Conservation (phyloP, 139 green algal species). For the Tetratostichococcus sp. region DNA sequence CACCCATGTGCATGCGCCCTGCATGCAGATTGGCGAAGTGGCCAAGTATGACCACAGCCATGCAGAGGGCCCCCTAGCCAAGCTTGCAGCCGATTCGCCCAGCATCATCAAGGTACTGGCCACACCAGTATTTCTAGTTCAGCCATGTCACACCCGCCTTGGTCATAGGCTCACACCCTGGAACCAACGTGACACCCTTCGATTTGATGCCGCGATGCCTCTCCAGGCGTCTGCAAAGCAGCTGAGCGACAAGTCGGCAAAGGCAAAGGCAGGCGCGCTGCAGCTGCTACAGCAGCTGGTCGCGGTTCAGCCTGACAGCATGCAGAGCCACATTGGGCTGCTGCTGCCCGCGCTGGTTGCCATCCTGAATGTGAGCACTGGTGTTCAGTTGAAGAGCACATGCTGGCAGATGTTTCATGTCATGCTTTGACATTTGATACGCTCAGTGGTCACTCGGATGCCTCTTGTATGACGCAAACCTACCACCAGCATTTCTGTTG, state of each 20-base stretch:
- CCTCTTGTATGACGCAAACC: no score
- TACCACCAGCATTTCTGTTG: no score
- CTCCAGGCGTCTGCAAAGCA: slow-evolving; percentile 34
- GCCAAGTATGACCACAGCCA: not conserved
- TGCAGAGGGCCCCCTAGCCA: slow-evolving; percentile 15
- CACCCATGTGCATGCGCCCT: no score
- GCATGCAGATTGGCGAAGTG: not conserved
- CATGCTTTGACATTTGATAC: no score
- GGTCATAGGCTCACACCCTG: no score
- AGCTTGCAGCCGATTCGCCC: slow-evolving; percentile 50
- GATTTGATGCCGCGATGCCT: no score
- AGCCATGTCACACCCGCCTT: no score
- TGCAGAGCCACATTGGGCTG: slow-evolving; percentile 43
- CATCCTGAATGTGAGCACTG: slow-evolving; percentile 61
- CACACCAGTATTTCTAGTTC: no score
- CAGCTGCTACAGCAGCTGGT: slow-evolving; percentile 71
- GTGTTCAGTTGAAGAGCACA: no score
- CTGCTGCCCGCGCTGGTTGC: slow-evolving; percentile 62
- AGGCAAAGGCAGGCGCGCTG: slow-evolving; percentile 70
- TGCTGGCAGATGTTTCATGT: no score
- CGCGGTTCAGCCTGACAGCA: slow-evolving; percentile 43
- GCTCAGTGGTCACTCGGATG: no score
- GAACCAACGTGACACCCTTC: no score
- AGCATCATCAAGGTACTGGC: slow-evolving; percentile 46
- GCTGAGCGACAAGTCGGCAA: slow-evolving; percentile 73